phyloP scores from a whole-genome alignment of 2,329 filamentous ascomycete genomes.

The Torrubiellomyces zombiae region DNA sequence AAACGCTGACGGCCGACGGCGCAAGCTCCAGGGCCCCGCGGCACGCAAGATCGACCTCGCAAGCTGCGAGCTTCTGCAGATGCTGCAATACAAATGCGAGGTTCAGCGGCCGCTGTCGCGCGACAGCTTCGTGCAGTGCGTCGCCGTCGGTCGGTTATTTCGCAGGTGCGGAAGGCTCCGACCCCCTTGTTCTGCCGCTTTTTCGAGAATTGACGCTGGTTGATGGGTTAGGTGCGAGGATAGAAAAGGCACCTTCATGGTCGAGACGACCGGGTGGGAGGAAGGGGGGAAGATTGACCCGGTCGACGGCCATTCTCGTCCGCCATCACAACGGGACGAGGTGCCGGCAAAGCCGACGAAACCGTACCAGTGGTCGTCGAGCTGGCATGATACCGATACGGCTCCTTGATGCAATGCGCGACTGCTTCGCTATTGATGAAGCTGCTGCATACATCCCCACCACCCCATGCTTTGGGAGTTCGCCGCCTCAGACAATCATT shows the following conservation, averaged over 20 bases:
- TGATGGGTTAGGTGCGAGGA: slow-evolving; percentile 34
- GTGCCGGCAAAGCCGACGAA: slow-evolving; percentile 6
- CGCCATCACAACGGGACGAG: slow-evolving; percentile 5
- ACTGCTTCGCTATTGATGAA: too few relatives aligned
- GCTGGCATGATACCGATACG: slow-evolving; percentile 17
- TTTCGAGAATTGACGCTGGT: slow-evolving; percentile 1
- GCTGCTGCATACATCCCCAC: too few relatives aligned
- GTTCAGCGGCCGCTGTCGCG: slow-evolving; percentile 29
- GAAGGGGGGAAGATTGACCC: slow-evolving; percentile 16
- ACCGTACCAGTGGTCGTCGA: slow-evolving; percentile 17
- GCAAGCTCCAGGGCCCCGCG: slow-evolving; percentile 27
- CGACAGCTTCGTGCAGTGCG: slow-evolving; percentile 35
- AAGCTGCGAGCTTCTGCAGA: slow-evolving; percentile 37
- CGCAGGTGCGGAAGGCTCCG: slow-evolving; percentile 29
- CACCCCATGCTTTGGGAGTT: too few relatives aligned
- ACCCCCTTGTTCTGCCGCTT: slow-evolving; percentile 3
- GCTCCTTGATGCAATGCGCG: slow-evolving; percentile 8
- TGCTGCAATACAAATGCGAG: slow-evolving; percentile 45
- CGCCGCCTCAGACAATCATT: too few relatives aligned
- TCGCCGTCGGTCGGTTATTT: slow-evolving; percentile 41
- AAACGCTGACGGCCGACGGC: slow-evolving; percentile 30
- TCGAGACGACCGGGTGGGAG: slow-evolving; percentile 51
- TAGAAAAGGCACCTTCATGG: slow-evolving; percentile 37
- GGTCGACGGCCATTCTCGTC: too few relatives aligned
- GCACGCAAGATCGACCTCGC: slow-evolving; percentile 29